Conservation (phyloP, 179 eudicot species). For the Nepenthes alata region DNA sequence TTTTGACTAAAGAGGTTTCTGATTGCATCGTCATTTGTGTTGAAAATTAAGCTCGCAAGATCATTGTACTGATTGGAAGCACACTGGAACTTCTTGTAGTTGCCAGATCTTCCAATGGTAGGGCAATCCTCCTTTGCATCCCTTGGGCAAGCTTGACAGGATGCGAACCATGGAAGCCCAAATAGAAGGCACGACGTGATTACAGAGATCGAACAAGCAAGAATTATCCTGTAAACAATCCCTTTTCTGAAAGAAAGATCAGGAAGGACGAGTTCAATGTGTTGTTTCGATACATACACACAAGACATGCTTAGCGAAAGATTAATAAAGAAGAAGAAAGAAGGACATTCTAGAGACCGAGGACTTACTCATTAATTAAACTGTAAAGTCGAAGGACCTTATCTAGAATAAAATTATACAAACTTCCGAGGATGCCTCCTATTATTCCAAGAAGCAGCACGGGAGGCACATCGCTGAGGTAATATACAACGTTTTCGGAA, state of each 20-base stretch:
- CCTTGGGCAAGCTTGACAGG: slow-evolving; percentile 68
- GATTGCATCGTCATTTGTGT: slow-evolving; percentile 87
- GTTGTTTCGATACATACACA: not conserved
- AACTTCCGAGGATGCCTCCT: slow-evolving; percentile 69
- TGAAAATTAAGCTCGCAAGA: slow-evolving; percentile 86
- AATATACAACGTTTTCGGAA: slow-evolving; percentile 42
- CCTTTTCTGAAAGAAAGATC: slow-evolving; percentile 57
- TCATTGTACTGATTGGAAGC: slow-evolving; percentile 70
- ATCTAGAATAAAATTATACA: slow-evolving; percentile 50
- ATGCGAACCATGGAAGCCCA: slow-evolving; percentile 83
- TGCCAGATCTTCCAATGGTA: slow-evolving; percentile 77
- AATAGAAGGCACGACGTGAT: slow-evolving; percentile 77
- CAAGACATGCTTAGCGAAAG: no score
- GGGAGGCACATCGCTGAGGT: slow-evolving; percentile 61
- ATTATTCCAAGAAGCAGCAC: slow-evolving; percentile 68
- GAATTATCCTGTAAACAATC: slow-evolving; percentile 34
- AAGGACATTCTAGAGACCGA: not conserved
- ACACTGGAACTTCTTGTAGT: slow-evolving; percentile 89
- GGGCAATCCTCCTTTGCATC: slow-evolving; percentile 70
- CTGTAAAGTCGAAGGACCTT: slow-evolving; percentile 59
- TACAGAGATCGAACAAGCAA: slow-evolving; percentile 64
- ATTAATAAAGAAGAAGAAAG: not conserved
- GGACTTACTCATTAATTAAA: slow-evolving; percentile 52
- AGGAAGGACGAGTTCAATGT: slow-evolving; percentile 1
- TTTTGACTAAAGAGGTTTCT: slow-evolving; percentile 68